Evolutionary conservation across 345 rosid species (phyloP).

Genomic region (Schrenkiella parvula): DNA sequence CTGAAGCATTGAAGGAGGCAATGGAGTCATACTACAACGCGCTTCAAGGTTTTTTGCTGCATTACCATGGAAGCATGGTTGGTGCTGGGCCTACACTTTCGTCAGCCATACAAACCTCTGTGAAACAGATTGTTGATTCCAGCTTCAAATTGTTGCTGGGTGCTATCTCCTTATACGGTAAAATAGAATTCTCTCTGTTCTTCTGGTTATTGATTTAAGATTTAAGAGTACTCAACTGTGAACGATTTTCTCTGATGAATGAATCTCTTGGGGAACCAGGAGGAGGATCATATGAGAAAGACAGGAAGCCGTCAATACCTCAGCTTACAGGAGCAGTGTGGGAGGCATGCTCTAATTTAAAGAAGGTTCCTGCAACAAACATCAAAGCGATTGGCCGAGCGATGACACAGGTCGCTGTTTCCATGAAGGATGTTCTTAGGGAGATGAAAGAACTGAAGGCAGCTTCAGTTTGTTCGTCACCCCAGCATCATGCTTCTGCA

Average conservation of each 20-base stretch:
- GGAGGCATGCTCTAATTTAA: slow-evolving; percentile 73
- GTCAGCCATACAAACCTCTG: slow-evolving; percentile 45
- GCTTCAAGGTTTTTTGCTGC: slow-evolving; percentile 70
- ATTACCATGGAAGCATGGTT: slow-evolving; percentile 65
- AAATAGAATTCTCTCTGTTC: background rate
- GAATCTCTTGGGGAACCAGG: slow-evolving; percentile 10
- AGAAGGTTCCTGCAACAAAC: slow-evolving; percentile 67
- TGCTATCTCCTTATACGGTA: slow-evolving; percentile 59
- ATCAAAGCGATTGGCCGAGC: slow-evolving; percentile 68
- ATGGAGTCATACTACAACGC: slow-evolving; percentile 56
- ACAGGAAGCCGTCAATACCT: slow-evolving; percentile 38
- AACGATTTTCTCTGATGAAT: background rate
- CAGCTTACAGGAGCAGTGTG: slow-evolving; percentile 72
- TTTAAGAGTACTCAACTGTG: background rate
- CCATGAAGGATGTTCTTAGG: slow-evolving; percentile 77
- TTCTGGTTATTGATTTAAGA: background rate
- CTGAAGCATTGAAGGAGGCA: slow-evolving; percentile 57
- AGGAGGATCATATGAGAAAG: slow-evolving; percentile 45
- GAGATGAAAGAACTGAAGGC: slow-evolving; percentile 87
- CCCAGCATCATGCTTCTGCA: slow-evolving; percentile 21
- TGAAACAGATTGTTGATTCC: slow-evolving; percentile 62
- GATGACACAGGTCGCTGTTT: slow-evolving; percentile 70
- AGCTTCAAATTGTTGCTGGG: slow-evolving; percentile 70
- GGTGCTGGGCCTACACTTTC: slow-evolving; percentile 77
- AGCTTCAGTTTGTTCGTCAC: slow-evolving; percentile 33